Conservation (phyloP, 2,329 filamentous ascomycete genomes). For the Fusarium sp. region DNA sequence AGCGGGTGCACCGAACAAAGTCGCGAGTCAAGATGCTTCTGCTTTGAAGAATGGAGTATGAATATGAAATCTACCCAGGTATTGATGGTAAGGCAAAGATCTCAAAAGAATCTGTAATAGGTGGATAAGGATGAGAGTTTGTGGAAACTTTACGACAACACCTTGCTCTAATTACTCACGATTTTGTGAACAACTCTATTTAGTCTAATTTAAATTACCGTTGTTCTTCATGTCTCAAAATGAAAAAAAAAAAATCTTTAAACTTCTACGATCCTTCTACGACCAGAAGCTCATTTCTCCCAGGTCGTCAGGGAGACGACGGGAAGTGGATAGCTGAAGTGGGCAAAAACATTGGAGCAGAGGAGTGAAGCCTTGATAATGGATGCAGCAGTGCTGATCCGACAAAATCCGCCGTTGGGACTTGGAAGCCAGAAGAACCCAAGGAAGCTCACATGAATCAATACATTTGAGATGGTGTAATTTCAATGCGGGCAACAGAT, state of each 20-base stretch:
- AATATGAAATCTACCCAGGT: slow-evolving; percentile 31
- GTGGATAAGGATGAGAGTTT: not conserved
- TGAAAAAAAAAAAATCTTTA: not conserved
- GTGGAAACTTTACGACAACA: not conserved
- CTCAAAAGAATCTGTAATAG: slow-evolving; percentile 17
- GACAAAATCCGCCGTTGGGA: slow-evolving; percentile 42
- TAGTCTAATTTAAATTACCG: not conserved
- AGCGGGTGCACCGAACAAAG: not conserved
- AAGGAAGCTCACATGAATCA: not conserved
- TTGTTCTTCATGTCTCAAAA: not conserved
- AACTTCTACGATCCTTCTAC: not conserved
- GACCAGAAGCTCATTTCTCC: not conserved
- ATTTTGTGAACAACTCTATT: not conserved
- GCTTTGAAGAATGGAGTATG: slow-evolving; percentile 24
- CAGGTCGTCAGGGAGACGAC: slow-evolving; percentile 44
- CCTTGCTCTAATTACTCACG: not conserved
- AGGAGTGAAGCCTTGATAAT: slow-evolving; percentile 26
- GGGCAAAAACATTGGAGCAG: slow-evolving; percentile 27
- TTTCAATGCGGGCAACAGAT: not conserved
- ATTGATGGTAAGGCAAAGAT: slow-evolving; percentile 13
- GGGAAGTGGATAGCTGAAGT: slow-evolving; percentile 44
- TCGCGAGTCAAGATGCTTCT: slow-evolving; percentile 23
- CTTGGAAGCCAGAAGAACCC: slow-evolving; percentile 7
- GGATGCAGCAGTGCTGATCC: slow-evolving; percentile 21
- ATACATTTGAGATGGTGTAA: not conserved